phyloP scores from a whole-genome alignment of 2,329 filamentous ascomycete species.

The Corinectria fuckeliana region DNA sequence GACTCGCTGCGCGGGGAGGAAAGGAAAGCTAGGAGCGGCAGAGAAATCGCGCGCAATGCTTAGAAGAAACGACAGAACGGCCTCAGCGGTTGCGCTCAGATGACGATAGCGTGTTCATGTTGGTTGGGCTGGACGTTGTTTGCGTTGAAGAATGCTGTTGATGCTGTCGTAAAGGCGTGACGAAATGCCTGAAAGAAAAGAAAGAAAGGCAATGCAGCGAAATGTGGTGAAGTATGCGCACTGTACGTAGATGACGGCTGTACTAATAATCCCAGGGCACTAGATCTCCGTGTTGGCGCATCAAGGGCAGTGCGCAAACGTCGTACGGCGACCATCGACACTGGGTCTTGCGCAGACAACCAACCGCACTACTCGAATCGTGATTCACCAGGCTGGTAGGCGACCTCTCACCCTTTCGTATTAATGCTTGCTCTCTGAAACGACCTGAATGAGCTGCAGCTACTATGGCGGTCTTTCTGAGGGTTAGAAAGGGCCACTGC shows the following conservation, averaged over 20 bases:
- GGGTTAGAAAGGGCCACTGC: too few species aligned
- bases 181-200: neutral
- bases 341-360: neutral
- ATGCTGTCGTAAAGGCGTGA: neutral
- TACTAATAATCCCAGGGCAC: neutral
- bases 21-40: neutral
- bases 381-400: neutral
- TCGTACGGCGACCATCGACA: neutral
- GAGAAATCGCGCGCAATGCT: neutral
- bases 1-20: neutral
- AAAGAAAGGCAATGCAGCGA: neutral
- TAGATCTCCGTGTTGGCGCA: neutral
- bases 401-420: neutral
- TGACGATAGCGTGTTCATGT: neutral
- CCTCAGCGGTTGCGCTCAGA: neutral
- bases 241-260: neutral
- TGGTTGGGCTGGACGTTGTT: neutral
- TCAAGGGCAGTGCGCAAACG: neutral
- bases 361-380: neutral
- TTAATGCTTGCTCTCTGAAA: too few species aligned
- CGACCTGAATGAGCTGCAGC: too few species aligned
- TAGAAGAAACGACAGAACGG: too few species aligned
- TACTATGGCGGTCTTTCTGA: too few species aligned
- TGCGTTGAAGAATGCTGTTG: neutral
- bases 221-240: neutral